A percentile compares a stretch with the other conserved stretches of the same genome.
Evolutionary conservation across 805 yeast species (phyloP).

Genomic region (Starmerella apis): DNA sequence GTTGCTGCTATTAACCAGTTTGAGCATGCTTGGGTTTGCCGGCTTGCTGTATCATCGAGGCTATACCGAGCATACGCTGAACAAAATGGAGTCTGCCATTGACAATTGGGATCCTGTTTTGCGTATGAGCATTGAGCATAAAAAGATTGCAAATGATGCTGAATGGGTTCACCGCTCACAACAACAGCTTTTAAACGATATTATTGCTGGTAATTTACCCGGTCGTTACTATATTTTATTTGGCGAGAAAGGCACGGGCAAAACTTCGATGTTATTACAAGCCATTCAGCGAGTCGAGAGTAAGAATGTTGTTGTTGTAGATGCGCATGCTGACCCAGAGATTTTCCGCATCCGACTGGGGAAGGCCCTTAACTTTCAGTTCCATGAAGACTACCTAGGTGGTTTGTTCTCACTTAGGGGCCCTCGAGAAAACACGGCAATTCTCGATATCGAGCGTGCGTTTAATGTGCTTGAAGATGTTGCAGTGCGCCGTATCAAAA

Average conservation of each 20-base stretch:
- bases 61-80: slow-evolving; percentile 49
- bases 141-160: slow-evolving; percentile 18
- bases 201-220: slow-evolving; percentile 49
- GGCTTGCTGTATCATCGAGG: slow-evolving; percentile 60
- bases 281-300: slow-evolving; percentile 57
- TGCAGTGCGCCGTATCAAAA: slow-evolving; percentile 39
- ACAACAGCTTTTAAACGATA: slow-evolving; percentile 52
- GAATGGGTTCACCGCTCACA: slow-evolving; percentile 65
- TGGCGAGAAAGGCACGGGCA: slow-evolving; percentile 84
- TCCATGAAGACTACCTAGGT: slow-evolving; percentile 73
- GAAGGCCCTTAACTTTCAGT: slow-evolving; percentile 60
- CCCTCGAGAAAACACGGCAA: slow-evolving; percentile 63
- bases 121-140: slow-evolving; percentile 44
- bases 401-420: slow-evolving; percentile 70
- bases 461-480: slow-evolving; percentile 65
- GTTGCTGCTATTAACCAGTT: slow-evolving; percentile 58
- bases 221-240: slow-evolving; percentile 65
- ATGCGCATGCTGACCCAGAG: slow-evolving; percentile 81
- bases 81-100: slow-evolving; percentile 57
- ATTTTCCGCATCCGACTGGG: slow-evolving; percentile 69
- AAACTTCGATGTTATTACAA: slow-evolving; percentile 63
- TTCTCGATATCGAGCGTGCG: slow-evolving; percentile 73
- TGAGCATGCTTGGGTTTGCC: slow-evolving; percentile 57
- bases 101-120: slow-evolving; percentile 56
- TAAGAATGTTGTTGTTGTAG: slow-evolving; percentile 55